These are phyloP conservation scores for Epichloe typhina DNA, from an alignment of 2,329 filamentous ascomycete genomes.

Conservation along the genomic window DNA sequence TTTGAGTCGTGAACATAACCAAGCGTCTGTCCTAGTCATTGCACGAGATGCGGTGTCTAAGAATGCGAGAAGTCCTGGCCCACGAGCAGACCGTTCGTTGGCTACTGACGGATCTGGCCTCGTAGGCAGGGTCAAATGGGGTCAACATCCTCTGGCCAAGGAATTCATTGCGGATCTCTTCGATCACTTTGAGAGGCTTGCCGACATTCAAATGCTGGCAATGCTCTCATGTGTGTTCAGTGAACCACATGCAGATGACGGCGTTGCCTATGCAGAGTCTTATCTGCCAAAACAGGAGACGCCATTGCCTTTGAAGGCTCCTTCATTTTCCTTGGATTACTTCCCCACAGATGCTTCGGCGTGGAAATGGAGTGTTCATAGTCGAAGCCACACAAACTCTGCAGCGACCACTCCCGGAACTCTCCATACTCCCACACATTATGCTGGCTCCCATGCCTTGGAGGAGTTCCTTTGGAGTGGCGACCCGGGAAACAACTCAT, in stretches of 20 bases:
- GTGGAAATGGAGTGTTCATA: conserved; percentile 43
- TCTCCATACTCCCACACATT: conserved; percentile 40
- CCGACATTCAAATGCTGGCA: conserved; percentile 57
- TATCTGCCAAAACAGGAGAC: conserved; percentile 45
- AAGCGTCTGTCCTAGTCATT: conserved; percentile 53
- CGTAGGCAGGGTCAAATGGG: conserved; percentile 54
- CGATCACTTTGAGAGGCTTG: conserved; percentile 46
- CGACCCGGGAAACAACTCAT: conserved; percentile 41
- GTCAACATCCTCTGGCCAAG: conserved; percentile 48
- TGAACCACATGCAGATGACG: conserved; percentile 42
- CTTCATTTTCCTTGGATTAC: conserved; percentile 53
- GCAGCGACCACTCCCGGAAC: conserved; percentile 43
- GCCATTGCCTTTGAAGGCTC: conserved; percentile 51
- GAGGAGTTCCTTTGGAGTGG: conserved; percentile 39
- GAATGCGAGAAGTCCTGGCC: conserved; percentile 4
- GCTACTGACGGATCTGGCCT: conserved; percentile 20
- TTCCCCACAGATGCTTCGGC: conserved; percentile 45
- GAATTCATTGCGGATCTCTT: conserved; percentile 51
- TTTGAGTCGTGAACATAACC: conserved; percentile 37
- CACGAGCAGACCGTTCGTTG: neutral
- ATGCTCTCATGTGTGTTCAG: conserved; percentile 60
- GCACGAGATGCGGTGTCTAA: conserved; percentile 46
- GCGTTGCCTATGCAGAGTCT: conserved; percentile 43
- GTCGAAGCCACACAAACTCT: conserved; percentile 40
- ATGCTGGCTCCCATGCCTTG: conserved; percentile 43